Percentiles rank a stretch among this genome's conserved stretches.
Conservation (phyloP, 345 rosid species). For the Acer negundo region DNA sequence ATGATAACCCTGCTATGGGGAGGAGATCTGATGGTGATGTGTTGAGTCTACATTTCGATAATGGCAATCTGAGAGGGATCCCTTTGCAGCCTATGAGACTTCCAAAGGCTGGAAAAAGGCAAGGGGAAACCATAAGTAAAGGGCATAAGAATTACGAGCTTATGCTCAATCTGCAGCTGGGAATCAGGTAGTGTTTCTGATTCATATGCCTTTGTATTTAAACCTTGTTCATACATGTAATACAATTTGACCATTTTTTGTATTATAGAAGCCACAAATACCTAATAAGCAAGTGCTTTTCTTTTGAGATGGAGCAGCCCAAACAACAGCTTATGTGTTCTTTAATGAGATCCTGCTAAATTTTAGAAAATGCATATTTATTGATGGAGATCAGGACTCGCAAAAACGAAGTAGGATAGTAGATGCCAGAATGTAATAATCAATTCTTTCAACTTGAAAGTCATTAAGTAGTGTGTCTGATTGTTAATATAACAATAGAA, state of each 20-base stretch:
- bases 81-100: conserved; percentile 54
- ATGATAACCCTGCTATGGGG: background rate
- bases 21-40: conserved; percentile 43
- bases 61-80: conserved; percentile 29
- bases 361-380: too few relatives aligned
- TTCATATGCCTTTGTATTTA: background rate
- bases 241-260: too few relatives aligned
- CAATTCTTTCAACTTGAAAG: too few relatives aligned
- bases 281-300: too few relatives aligned
- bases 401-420: too few relatives aligned
- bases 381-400: too few relatives aligned
- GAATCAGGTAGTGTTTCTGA: conserved; percentile 39
- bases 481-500: background rate
- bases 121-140: conserved; percentile 85
- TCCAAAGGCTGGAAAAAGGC: conserved; percentile 68
- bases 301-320: too few relatives aligned
- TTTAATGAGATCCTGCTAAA: too few relatives aligned
- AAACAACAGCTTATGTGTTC: too few relatives aligned
- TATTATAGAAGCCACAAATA: too few relatives aligned
- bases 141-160: conserved; percentile 93
- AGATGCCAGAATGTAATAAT: too few relatives aligned
- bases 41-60: conserved; percentile 42
- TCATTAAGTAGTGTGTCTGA: background rate
- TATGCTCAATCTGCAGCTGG: conserved; percentile 90
- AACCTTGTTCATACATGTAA: too few relatives aligned